Evolutionary conservation across 2,329 filamentous ascomycete species (phyloP), one percentile per base, ranked within the genome.

Genomic region (Colletotrichum destructivum): DNA sequence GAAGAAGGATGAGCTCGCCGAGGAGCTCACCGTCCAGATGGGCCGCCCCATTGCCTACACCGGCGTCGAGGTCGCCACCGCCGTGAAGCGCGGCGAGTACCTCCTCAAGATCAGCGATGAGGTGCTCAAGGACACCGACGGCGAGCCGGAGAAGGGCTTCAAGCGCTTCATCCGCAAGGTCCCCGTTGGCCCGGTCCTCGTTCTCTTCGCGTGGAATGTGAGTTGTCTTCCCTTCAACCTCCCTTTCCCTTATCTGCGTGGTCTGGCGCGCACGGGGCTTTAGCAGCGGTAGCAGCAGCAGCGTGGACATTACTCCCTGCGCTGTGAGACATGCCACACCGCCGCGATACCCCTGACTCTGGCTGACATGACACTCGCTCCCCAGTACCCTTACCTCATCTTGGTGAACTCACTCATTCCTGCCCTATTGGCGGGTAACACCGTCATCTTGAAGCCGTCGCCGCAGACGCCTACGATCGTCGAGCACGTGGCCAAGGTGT

Each of bases 161-260:
- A 95, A 92, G 84, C 89, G 96, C 75, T 98, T 94, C 79, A 94
- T 98, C 79, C 91, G 92, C 81, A 97, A 97, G 83, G 90, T 94
- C 11, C 94, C 96, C 0, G 89, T 98, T 63, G 96, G 96, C 0
- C 94, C 95, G 13, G 93, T 96, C 18, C 87, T 98, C 71, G 88
- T 98, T 75, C 90, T 98, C 72, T 98, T 98, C 83, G 93, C 96
- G 0, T 98, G 96, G 96, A 98, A 98, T 84, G 95, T 96, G 83
- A 84, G 94, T 82, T 63, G 65, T 44, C 65, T 52, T 31, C 31
- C 31, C 31, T 8, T 31, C 31, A 31, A 8, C 31, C 31, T 9
- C 6, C 31, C 31, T 31, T 8, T 31, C 5, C 31, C 56, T 35
- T 23, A 3, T 12, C 59, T 40, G 21, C 49, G n/a, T 46, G 46